Percentiles rank a stretch among this genome's conserved stretches.
Conservation (phyloP, 2,329 filamentous ascomycete species). For the Hymenoscyphus fructigenus region DNA sequence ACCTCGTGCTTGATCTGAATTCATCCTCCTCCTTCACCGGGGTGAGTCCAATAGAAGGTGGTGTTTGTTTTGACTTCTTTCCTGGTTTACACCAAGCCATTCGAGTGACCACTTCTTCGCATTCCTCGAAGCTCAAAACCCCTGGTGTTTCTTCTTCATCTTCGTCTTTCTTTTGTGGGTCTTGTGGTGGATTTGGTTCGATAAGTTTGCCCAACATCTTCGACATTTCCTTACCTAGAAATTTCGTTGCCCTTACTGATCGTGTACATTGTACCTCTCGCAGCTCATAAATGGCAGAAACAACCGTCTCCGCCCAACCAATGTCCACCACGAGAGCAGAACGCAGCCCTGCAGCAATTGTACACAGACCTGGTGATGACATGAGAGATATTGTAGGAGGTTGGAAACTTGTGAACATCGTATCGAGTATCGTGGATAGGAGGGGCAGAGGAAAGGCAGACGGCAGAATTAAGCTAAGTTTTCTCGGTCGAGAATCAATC, state of each 20-base stretch:
- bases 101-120: slow-evolving; percentile 74
- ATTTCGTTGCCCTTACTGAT: slow-evolving; percentile 72
- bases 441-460: slow-evolving; percentile 75
- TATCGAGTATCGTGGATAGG: slow-evolving; percentile 71
- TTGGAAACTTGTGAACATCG: slow-evolving; percentile 78
- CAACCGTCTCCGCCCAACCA: slow-evolving; percentile 86
- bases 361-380: slow-evolving; percentile 70
- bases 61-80: slow-evolving; percentile 18
- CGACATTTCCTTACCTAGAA: slow-evolving; percentile 68
- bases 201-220: slow-evolving; percentile 55
- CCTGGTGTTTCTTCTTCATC: slow-evolving; percentile 17
- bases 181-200: slow-evolving; percentile 27
- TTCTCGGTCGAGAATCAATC: slow-evolving; percentile 73
- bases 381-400: slow-evolving; percentile 78
- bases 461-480: slow-evolving; percentile 73
- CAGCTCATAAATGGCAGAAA: slow-evolving; percentile 88
- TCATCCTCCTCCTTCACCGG: slow-evolving; percentile 61
- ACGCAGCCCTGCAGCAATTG: slow-evolving; percentile 77
- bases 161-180: slow-evolving; percentile 21
- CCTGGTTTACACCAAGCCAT: slow-evolving; percentile 70
- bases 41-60: slow-evolving; percentile 39
- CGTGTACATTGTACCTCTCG: slow-evolving; percentile 72
- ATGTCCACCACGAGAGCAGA: slow-evolving; percentile 87
- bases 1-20: slow-evolving; percentile 34
- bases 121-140: slow-evolving; percentile 69